Evolutionary conservation across 2,329 filamentous ascomycete genomes (phyloP).

Genomic region (Pseudogymnoascus sp.): DNA sequence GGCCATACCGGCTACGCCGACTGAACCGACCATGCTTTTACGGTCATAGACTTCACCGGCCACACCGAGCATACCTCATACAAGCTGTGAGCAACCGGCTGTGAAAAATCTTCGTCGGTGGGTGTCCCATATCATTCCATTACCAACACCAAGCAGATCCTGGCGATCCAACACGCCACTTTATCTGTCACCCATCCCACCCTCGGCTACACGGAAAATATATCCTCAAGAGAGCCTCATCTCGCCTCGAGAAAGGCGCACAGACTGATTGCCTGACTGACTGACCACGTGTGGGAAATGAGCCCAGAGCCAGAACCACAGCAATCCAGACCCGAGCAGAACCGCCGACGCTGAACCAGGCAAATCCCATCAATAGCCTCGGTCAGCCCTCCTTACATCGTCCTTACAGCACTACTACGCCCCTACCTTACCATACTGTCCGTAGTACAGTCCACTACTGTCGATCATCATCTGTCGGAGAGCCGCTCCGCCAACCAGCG

Average conservation of each 20-base stretch:
- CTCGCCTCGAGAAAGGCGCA: background rate
- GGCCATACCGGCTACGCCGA: background rate
- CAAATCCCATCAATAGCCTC: background rate
- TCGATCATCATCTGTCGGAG: background rate
- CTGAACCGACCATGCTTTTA: background rate
- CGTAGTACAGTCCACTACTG: background rate
- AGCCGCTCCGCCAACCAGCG: slow-evolving; percentile 2
- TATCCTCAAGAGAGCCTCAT: background rate
- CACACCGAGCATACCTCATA: background rate
- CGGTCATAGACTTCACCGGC: background rate
- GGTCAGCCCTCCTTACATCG: background rate
- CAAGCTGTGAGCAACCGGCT: background rate
- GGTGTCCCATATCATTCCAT: background rate
- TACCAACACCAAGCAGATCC: background rate
- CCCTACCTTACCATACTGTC: background rate
- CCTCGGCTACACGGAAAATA: background rate
- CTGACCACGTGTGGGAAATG: background rate
- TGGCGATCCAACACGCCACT: background rate
- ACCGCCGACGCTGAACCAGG: background rate
- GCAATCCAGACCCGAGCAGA: background rate
- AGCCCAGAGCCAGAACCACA: background rate
- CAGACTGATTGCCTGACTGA: too few species aligned
- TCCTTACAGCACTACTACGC: background rate
- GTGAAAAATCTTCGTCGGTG: background rate
- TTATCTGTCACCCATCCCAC: background rate